A percentile compares a stretch with the other conserved stretches of the same genome.
These are phyloP conservation scores for Penicillium expansum DNA, from an alignment of 2,329 filamentous ascomycete genomes.

Conservation along the genomic window DNA sequence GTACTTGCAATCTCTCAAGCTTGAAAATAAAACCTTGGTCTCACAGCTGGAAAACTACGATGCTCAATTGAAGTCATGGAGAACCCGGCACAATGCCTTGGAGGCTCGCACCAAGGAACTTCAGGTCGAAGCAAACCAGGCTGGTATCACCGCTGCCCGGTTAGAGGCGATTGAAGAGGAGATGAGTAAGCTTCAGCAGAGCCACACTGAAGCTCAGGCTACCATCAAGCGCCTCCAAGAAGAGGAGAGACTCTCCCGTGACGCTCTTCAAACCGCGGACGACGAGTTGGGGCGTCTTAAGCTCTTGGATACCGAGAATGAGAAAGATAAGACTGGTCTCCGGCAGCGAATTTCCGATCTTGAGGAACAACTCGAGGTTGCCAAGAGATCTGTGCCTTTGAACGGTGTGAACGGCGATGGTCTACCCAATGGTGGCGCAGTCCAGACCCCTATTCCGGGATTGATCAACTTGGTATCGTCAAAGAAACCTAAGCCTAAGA, in stretches of 20 bases:
- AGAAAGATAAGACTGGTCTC: constrained; percentile 80
- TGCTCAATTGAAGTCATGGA: constrained; percentile 92
- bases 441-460: constrained; percentile 62
- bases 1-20: constrained; percentile 84
- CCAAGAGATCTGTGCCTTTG: constrained; percentile 71
- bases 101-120: constrained; percentile 90
- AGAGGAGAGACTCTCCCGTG: constrained; percentile 81
- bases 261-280: constrained; percentile 75
- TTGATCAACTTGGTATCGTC: constrained; percentile 96
- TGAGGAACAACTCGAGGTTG: constrained; percentile 86
- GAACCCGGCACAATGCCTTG: constrained; percentile 83
- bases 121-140: constrained; percentile 95
- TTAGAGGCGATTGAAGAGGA: constrained; percentile 91
- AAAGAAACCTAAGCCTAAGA: constrained; percentile 82
- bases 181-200: constrained; percentile 85
- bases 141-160: constrained; percentile 88
- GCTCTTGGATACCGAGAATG: constrained; percentile 69
- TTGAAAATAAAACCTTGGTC: constrained; percentile 85
- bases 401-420: constrained; percentile 60
- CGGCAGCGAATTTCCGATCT: constrained; percentile 86
- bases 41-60: constrained; percentile 95
- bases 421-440: constrained; percentile 60
- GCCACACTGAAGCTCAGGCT: constrained; percentile 82
- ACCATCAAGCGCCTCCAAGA: constrained; percentile 95
- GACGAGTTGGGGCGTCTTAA: constrained; percentile 78